Evolutionary conservation across 305 asterid species (phyloP).

Genomic region (Fraxinus xanthoxyloides): DNA sequence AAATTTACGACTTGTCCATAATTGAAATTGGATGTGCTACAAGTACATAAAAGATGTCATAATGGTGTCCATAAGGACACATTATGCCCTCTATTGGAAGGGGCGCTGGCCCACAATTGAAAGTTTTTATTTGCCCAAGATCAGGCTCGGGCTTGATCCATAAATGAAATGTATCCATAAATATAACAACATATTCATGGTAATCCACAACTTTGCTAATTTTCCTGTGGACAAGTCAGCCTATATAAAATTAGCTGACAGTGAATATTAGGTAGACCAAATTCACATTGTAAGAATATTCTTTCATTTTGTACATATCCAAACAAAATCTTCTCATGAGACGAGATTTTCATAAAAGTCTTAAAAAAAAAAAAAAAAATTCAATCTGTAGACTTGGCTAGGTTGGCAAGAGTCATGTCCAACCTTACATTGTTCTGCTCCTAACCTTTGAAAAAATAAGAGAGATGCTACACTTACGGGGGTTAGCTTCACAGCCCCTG

Average conservation of each 20-base stretch:
- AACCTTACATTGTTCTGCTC: not conserved
- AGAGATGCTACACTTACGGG: too few species aligned
- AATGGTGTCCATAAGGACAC: too few species aligned
- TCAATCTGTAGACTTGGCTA: not conserved
- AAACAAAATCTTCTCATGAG: not conserved
- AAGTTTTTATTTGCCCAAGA: too few species aligned
- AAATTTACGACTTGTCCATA: not conserved
- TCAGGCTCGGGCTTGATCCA: too few species aligned
- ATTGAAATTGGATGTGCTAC: too few species aligned
- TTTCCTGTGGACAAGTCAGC: constrained; percentile 10
- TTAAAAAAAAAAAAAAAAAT: too few species aligned
- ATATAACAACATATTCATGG: not conserved
- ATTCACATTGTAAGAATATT: constrained; percentile 8
- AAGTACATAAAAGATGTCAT: too few species aligned
- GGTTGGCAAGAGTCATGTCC: not conserved
- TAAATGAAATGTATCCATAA: too few species aligned
- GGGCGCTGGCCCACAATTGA: too few species aligned
- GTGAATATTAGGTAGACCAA: constrained; percentile 24
- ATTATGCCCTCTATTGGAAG: too few species aligned
- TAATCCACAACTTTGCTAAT: constrained; percentile 14
- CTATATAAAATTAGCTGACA: not conserved
- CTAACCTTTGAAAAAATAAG: too few species aligned
- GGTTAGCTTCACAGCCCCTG: too few species aligned
- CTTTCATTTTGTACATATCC: not conserved
- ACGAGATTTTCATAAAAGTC: not conserved